A percentile compares a stretch with the other conserved stretches of the same genome.
These are phyloP conservation scores for Protomyces inouyei DNA, from an alignment of 1,139 yeast genomes.

Conservation along the genomic window DNA sequence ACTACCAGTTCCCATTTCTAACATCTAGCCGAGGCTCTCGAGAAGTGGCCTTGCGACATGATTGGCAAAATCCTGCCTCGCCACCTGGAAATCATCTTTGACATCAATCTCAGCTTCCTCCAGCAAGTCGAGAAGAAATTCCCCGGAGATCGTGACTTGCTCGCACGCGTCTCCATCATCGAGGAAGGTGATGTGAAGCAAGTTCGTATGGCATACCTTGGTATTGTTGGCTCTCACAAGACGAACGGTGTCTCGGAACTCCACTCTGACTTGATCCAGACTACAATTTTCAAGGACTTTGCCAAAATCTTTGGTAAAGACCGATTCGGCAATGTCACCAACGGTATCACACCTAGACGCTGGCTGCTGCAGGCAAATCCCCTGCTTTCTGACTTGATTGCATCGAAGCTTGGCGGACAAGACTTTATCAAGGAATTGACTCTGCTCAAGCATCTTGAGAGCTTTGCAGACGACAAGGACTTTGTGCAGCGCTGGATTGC, in stretches of 20 bases:
- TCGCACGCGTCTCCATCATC: conserved; percentile 70
- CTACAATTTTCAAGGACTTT: conserved; percentile 86
- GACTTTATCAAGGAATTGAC: conserved; percentile 62
- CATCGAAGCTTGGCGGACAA: conserved; percentile 65
- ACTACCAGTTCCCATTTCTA: neutral
- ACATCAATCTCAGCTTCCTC: conserved; percentile 74
- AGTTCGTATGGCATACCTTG: conserved; percentile 87
- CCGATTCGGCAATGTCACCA: conserved; percentile 86
- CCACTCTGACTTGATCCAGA: conserved; percentile 83
- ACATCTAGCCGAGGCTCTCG: conserved; percentile 60
- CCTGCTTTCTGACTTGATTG: conserved; percentile 62
- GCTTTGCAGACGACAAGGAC: conserved; percentile 59
- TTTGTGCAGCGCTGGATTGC: conserved; percentile 69
- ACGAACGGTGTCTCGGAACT: conserved; percentile 95
- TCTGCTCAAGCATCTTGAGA: conserved; percentile 61
- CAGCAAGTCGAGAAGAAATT: conserved; percentile 67
- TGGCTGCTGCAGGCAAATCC: conserved; percentile 97
- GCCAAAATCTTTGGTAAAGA: conserved; percentile 74
- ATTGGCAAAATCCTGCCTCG: conserved; percentile 77
- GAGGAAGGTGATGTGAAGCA: conserved; percentile 78
- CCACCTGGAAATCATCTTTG: conserved; percentile 85
- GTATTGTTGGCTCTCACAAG: conserved; percentile 86
- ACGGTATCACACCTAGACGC: conserved; percentile 94
- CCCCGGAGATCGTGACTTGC: conserved; percentile 62
- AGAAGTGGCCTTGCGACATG: conserved; percentile 88